phyloP scores from a whole-genome alignment of 345 rosid species.

The Fremontodendron californicum region DNA sequence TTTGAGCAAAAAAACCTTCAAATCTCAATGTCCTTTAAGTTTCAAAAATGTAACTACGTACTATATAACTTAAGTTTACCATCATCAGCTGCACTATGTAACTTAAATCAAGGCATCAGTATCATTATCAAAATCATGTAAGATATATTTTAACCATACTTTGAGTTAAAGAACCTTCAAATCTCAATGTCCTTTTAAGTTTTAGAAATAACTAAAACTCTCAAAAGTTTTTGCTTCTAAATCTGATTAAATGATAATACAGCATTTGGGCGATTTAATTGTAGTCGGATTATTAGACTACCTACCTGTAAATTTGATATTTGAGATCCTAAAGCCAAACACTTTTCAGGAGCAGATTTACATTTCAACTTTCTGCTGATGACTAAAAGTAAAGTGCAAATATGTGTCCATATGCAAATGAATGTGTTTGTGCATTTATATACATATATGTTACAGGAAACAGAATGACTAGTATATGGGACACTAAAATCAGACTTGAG shows the following conservation, averaged over 20 bases:
- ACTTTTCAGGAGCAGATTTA: not conserved
- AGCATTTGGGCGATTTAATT: not conserved
- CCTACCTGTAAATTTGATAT: not conserved
- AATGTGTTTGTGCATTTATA: not conserved
- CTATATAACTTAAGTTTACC: not conserved
- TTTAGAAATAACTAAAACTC: not conserved
- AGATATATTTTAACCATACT: not conserved
- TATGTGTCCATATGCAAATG: not conserved
- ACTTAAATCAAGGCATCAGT: not conserved
- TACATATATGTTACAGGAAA: not conserved
- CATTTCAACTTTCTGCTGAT: not conserved
- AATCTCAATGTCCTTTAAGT: not conserved
- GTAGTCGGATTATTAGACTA: not conserved
- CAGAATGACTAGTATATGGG: not conserved
- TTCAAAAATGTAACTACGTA: not conserved
- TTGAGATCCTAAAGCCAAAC: not conserved
- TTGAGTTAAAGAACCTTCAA: not conserved
- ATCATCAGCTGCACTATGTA: not conserved
- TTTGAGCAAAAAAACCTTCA: not conserved
- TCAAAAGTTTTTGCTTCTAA: not conserved
- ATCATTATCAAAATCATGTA: not conserved
- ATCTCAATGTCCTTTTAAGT: not conserved
- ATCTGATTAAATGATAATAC: not conserved
- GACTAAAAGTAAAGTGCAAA: not conserved
- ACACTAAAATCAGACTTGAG: constrained; percentile 17